Conservation (phyloP, 2,329 filamentous ascomycete species). For the Fusarium bulbicola region DNA sequence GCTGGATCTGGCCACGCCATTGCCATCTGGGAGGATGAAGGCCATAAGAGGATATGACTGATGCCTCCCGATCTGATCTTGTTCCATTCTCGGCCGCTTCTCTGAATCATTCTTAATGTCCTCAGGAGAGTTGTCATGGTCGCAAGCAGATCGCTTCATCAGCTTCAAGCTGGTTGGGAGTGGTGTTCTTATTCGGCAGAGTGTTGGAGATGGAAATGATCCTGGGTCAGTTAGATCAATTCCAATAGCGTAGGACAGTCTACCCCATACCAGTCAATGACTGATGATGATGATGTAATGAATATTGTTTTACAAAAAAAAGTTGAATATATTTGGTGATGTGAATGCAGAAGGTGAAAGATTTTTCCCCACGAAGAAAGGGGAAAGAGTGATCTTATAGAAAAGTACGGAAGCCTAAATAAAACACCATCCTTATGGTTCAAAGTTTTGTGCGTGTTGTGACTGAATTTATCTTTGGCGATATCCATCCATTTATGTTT, state of each 20-base stretch:
- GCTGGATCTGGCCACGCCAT: not conserved
- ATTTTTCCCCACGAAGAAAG: not conserved
- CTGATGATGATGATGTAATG: too few species aligned
- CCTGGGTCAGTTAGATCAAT: accelerated
- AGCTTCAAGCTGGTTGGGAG: not conserved
- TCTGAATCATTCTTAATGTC: not conserved
- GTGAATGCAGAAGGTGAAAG: not conserved
- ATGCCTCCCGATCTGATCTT: too few species aligned
- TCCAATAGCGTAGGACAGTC: not conserved
- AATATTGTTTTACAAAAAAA: accelerated
- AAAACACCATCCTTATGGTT: accelerated
- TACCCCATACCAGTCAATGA: accelerated
- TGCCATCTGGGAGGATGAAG: not conserved
- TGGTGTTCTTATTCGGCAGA: accelerated
- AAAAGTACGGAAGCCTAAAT: not conserved
- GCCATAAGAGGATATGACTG: not conserved
- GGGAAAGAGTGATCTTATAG: not conserved
- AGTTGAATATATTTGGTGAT: too few species aligned
- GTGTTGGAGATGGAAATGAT: not conserved
- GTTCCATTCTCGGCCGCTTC: not conserved
- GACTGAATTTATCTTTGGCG: not conserved
- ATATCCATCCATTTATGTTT: accelerated
- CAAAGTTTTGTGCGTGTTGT: not conserved
- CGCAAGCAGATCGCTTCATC: not conserved
- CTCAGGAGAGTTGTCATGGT: not conserved